Conservation (phyloP, 441 rosid genomes). For the Bruguiera hainesii region DNA sequence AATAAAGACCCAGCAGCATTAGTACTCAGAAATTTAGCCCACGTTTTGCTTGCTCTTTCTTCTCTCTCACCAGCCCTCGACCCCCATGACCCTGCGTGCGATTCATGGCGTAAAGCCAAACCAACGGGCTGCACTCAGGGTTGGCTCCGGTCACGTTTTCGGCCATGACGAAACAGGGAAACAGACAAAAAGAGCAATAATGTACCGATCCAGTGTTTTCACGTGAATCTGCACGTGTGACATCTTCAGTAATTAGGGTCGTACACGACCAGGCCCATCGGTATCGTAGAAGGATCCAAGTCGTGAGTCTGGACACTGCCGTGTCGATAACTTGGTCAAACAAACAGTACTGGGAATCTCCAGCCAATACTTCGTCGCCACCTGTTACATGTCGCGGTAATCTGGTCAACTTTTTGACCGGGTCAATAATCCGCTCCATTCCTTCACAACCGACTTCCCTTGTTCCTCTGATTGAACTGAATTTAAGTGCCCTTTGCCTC, state of each 20-base stretch:
- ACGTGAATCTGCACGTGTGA: slow-evolving; percentile 23
- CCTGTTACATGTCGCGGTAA: neutral
- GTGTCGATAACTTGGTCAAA: slow-evolving; percentile 26
- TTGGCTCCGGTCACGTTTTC: too few relatives aligned
- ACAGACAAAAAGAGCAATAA: too few relatives aligned
- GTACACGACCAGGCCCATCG: neutral
- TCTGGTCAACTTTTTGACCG: slow-evolving; percentile 19
- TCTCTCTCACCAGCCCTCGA: too few relatives aligned
- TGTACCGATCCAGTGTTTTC: slow-evolving; percentile 16
- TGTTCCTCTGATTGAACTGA: neutral
- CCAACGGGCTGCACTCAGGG: too few relatives aligned
- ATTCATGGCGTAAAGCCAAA: too few relatives aligned
- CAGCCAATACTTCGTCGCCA: slow-evolving; percentile 3
- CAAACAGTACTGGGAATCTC: neutral
- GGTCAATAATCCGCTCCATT: too few relatives aligned
- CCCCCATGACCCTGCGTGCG: too few relatives aligned
- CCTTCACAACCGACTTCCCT: neutral
- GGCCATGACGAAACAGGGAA: too few relatives aligned
- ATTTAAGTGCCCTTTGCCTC: neutral
- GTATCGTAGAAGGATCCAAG: neutral
- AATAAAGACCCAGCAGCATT: too few relatives aligned
- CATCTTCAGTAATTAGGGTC: neutral
- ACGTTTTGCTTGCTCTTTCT: too few relatives aligned
- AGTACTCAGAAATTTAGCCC: too few relatives aligned
- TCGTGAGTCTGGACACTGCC: neutral